Evolutionary conservation across 1,139 yeast species (phyloP).

Genomic region (Diutina siamensis): DNA sequence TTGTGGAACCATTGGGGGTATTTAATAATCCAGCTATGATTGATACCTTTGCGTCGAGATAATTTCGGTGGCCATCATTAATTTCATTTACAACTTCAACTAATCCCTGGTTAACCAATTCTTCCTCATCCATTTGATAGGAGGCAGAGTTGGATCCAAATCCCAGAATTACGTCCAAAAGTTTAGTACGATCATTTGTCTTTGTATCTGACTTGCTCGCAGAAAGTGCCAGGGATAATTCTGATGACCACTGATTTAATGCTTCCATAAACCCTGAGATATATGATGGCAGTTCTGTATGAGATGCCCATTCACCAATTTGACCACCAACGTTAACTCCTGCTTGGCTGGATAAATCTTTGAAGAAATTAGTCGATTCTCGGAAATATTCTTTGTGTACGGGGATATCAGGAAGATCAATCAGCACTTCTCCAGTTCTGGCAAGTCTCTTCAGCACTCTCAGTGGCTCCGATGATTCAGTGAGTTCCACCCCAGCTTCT

Average conservation of each 20-base stretch:
- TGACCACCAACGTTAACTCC: not conserved
- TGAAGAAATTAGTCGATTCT: slow-evolving; percentile 21
- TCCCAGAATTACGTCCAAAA: slow-evolving; percentile 28
- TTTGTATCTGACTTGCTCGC: not conserved
- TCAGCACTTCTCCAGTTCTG: slow-evolving; percentile 13
- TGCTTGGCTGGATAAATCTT: not conserved
- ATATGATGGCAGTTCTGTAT: not conserved
- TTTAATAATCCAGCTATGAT: slow-evolving; percentile 7
- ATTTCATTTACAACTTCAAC: not conserved
- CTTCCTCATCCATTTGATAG: slow-evolving; percentile 4
- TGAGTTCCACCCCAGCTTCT: not conserved
- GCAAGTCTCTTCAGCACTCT: slow-evolving; percentile 28
- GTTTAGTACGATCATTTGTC: slow-evolving; percentile 29
- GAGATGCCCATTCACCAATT: not conserved
- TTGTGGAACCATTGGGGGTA: no score
- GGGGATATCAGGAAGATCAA: slow-evolving; percentile 8
- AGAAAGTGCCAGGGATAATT: not conserved
- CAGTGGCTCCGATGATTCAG: slow-evolving; percentile 12
- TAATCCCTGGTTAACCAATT: not conserved
- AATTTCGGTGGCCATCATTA: slow-evolving; percentile 2
- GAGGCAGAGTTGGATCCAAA: slow-evolving; percentile 14
- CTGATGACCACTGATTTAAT: not conserved
- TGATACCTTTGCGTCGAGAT: slow-evolving; percentile 8
- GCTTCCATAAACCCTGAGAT: not conserved
- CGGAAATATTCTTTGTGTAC: slow-evolving; percentile 9